Evolutionary conservation across 2,329 filamentous ascomycete species (phyloP), one percentile per base, ranked within the genome.

Genomic region (Bipolaris gigantea): DNA sequence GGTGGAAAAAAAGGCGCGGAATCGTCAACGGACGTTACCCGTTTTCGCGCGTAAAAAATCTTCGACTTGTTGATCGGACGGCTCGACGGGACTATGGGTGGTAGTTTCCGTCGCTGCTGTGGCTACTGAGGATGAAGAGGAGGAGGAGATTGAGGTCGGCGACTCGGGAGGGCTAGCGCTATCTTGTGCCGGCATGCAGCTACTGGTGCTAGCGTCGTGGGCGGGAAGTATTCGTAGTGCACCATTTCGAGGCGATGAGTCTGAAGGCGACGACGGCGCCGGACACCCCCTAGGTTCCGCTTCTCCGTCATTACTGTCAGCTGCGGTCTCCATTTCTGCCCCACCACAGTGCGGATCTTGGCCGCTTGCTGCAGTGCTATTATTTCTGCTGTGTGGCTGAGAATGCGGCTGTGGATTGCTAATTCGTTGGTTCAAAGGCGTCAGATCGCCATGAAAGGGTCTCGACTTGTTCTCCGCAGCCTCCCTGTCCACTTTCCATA

Each of bases 401-500:
- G 19, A 25, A n/a, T 15, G 18, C 10, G 19, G 36, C 16, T 39
- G 36, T 11, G 13, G 21, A 30, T 30, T 30, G 27, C 27, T 30
- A 30, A 10, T 30, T 21, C 32, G 55, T 36, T 65, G 47, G 39
- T 67, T 69, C 3, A 62, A 63, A 10, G 71, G 70, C 13, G 63
- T 48, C 10, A 71, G 53, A 30, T 65, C 56, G 2, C 60, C 70
- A 55, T 70, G 71, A 44, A 65, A 73, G 7, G 70, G 70, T 41
- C 59, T 70, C 35, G 62, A 58, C 7, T 55, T 55, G 7, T 54
- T 64, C 48, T 48, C 38, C 8, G 71, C 48, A 9, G 62, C 62
- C 23, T 71, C 60, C 30, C 33, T 51, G 42, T 72, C 59, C 2
- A 68, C 60, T 52, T 71, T 73, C 72, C 71, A 74, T 13, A 72